phyloP scores from a whole-genome alignment of 495 filamentous ascomycete genomes.

The Aspergillus leporis region DNA sequence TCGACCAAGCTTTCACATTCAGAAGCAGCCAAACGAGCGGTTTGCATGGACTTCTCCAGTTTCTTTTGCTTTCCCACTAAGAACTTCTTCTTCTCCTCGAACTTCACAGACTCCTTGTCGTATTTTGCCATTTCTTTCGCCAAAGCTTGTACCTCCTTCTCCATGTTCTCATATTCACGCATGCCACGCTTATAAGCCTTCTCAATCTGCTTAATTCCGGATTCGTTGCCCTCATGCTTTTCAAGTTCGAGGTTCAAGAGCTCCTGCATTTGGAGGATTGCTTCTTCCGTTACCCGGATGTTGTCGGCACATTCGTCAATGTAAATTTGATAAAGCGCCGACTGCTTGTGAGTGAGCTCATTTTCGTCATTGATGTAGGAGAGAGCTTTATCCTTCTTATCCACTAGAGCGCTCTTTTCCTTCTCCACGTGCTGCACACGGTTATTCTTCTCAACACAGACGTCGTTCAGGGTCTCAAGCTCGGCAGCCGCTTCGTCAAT shows the following conservation, averaged over 20 bases:
- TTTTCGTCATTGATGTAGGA: conserved; percentile 90
- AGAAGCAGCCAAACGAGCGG: conserved; percentile 63
- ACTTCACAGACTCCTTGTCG: conserved; percentile 94
- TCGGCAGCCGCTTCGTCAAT: conserved; percentile 91
- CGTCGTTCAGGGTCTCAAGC: conserved; percentile 88
- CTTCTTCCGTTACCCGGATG: conserved; percentile 83
- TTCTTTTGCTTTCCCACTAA: conserved; percentile 87
- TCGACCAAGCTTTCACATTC: conserved; percentile 77
- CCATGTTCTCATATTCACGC: conserved; percentile 79
- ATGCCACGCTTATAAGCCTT: conserved; percentile 78
- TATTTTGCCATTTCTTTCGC: conserved; percentile 87
- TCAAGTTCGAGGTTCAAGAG: conserved; percentile 85
- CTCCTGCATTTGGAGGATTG: conserved; percentile 84
- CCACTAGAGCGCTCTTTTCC: conserved; percentile 86
- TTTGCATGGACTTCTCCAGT: conserved; percentile 82
- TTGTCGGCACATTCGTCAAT: conserved; percentile 86
- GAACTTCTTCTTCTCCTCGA: conserved; percentile 97
- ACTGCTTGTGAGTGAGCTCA: conserved; percentile 84
- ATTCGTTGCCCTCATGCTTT: conserved; percentile 87
- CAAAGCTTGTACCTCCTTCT: conserved; percentile 77
- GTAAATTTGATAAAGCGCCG: conserved; percentile 87
- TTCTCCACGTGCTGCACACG: conserved; percentile 98
- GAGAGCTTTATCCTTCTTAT: conserved; percentile 94
- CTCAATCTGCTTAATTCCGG: conserved; percentile 85
- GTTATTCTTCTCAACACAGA: conserved; percentile 89